Conservation (phyloP, 257 asterid genomes). For the Mitragyna speciosa region DNA sequence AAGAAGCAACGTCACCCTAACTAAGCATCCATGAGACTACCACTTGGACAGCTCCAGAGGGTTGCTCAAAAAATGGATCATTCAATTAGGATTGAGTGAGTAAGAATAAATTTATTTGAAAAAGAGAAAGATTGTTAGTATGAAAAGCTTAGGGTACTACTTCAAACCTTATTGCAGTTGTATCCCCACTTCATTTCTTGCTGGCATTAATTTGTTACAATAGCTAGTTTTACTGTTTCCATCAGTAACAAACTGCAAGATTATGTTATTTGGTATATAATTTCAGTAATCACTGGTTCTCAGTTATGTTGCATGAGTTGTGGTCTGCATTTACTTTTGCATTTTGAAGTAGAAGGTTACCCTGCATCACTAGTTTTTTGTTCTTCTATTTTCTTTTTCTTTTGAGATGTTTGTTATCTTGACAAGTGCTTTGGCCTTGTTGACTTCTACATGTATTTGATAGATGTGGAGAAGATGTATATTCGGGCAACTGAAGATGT, state of each 20-base stretch:
- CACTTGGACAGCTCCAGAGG: not conserved
- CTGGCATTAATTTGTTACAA: not conserved
- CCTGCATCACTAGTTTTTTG: not conserved
- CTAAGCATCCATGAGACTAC: not conserved
- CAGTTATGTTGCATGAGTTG: not conserved
- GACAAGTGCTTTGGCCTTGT: constrained; percentile 8
- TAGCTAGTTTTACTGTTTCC: not conserved
- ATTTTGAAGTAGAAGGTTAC: not conserved
- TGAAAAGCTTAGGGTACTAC: not conserved
- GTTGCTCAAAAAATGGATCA: not conserved
- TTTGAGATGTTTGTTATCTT: not conserved
- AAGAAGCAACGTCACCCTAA: not conserved
- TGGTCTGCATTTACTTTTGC: not conserved
- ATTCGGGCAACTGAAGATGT: constrained; percentile 57
- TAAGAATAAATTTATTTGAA: not conserved
- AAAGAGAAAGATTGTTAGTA: no score
- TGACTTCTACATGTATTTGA: constrained; percentile 21
- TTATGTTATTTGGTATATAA: not conserved
- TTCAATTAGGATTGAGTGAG: not conserved
- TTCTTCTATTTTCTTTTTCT: not conserved
- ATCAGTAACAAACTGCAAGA: not conserved
- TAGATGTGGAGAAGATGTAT: constrained; percentile 66
- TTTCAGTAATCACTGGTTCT: not conserved
- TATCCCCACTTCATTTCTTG: not conserved
- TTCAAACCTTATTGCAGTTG: not conserved